Evolutionary conservation across 2,329 filamentous ascomycete genomes (phyloP).

Genomic region (Fusarium globosum): DNA sequence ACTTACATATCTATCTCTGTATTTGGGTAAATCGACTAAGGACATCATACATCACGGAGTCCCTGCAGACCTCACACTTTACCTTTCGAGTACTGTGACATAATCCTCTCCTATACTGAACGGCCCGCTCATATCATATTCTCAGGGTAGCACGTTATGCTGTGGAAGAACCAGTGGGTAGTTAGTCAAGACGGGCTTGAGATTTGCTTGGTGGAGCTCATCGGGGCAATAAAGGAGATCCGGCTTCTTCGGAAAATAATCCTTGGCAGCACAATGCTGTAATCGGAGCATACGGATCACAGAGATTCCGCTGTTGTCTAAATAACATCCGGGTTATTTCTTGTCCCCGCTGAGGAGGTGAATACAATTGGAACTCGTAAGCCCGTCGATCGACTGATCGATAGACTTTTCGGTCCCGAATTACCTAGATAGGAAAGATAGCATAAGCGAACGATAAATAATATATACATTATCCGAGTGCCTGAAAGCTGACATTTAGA

Average conservation of each 20-base stretch:
- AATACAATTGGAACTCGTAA: slow-evolving; percentile 6
- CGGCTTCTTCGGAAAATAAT: slow-evolving; percentile 35
- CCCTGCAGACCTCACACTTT: background rate
- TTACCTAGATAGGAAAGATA: slow-evolving; percentile 25
- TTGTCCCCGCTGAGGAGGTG: background rate
- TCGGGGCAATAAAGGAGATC: slow-evolving; percentile 17
- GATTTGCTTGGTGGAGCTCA: slow-evolving; percentile 12
- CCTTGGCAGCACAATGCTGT: slow-evolving; percentile 17
- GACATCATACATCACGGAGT: background rate
- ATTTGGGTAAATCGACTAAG: background rate
- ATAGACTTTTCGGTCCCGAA: slow-evolving; percentile 2
- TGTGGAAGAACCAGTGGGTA: background rate
- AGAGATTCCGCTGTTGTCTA: slow-evolving; percentile 19
- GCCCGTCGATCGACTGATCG: slow-evolving; percentile 27
- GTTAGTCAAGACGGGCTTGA: background rate
- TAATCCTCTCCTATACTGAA: background rate
- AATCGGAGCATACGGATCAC: slow-evolving; percentile 31
- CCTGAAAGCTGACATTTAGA: background rate
- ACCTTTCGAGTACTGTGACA: background rate
- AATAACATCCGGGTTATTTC: background rate
- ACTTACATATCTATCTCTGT: background rate
- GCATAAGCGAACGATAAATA: slow-evolving; percentile 1
- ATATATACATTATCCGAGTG: background rate
- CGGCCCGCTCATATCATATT: background rate
- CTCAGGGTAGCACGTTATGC: background rate